Base-by-base conservation (phyloP, 2,329 filamentous ascomycete genomes). In the Alternaria sp. region DNA sequence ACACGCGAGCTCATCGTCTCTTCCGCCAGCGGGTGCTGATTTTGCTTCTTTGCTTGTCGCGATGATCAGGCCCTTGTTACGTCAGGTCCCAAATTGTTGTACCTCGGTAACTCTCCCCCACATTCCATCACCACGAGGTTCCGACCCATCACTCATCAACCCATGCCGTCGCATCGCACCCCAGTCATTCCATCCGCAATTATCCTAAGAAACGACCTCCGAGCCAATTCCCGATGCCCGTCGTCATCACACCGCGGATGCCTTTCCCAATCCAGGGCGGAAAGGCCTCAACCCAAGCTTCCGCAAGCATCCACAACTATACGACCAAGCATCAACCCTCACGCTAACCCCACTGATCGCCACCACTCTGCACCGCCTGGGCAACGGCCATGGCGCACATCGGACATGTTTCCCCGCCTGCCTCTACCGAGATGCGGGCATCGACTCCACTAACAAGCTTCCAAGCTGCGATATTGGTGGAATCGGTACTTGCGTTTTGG, bases 321-420 rank as follows among this genome's bases (percentile, higher is more conserved):
- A 19, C 59, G 21, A 47, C 60, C 54, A 62, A 62, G 59, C 59
- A 58, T 45, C 26, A 57, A 61, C 54, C 59, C 47, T 40, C 23
- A 57, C 65, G 50, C 65, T 59, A 63, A 57, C 67, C 66, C 65
- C 65, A 62, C 67, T 59, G 67, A 71, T 70, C 68, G 65, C 45
- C 59, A 7, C 26, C 23, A 32, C 9, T 59, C 28, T 52, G 28
- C 43, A 54, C 57, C 59, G 47, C 32, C 44, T 57, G 21, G 44
- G 57, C 47, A 65, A 62, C 67, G 67, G 67, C 19, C 65, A 57
- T 57, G 62, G 62, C 62, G 68, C 63, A 43, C 46, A 45, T 55
- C 56, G 62, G 60, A 25, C 47, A 30, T 54, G 28, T 28, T 59
- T 55, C 59, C 59, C 54, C 49, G 62, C 52, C 49, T 62, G 61